Percentiles rank a stretch among this genome's conserved stretches.
Evolutionary conservation across 345 rosid species (phyloP).

Genomic region (Lepidium sativum): DNA sequence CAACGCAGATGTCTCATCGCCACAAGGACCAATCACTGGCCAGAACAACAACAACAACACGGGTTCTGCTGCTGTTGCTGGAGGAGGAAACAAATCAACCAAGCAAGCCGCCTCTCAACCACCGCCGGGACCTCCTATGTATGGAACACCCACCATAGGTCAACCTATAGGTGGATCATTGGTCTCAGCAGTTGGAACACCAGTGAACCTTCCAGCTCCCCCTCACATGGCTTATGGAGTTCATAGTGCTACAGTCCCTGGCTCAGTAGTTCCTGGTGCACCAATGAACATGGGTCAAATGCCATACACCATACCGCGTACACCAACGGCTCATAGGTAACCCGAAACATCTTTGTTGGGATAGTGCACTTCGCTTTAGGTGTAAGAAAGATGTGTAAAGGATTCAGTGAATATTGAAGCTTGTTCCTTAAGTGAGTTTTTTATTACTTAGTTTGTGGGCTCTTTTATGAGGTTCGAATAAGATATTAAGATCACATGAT

Average conservation of each 20-base stretch:
- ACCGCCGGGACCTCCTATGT: slow-evolving; percentile 41
- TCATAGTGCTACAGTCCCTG: slow-evolving; percentile 61
- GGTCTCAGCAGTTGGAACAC: slow-evolving; percentile 90
- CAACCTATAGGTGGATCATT: slow-evolving; percentile 78
- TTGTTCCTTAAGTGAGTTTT: slow-evolving; percentile 22
- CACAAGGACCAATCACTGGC: slow-evolving; percentile 95
- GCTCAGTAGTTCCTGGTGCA: slow-evolving; percentile 66
- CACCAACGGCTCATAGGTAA: slow-evolving; percentile 66
- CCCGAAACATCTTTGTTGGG: slow-evolving; percentile 9
- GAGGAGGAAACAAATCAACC: slow-evolving; percentile 40
- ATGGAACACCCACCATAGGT: slow-evolving; percentile 65
- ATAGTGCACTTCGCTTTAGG: slow-evolving; percentile 21
- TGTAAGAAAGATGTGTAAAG: slow-evolving; percentile 43
- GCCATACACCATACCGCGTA: slow-evolving; percentile 64
- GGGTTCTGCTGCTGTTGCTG: slow-evolving; percentile 34
- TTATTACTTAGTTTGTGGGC: slow-evolving; percentile 19
- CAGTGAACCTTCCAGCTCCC: slow-evolving; percentile 68
- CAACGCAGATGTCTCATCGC: slow-evolving; percentile 55
- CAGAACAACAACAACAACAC: slow-evolving; percentile 38
- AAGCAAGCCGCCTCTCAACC: slow-evolving; percentile 53
- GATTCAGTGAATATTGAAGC: slow-evolving; percentile 26
- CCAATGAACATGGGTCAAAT: slow-evolving; percentile 65
- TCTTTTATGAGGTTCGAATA: slow-evolving; percentile 9
- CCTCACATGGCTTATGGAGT: slow-evolving; percentile 73
- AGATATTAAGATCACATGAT: slow-evolving; percentile 19